A percentile compares a stretch with the other conserved stretches of the same genome.
These are phyloP conservation scores for Cercophora sp. DNA, from an alignment of 495 filamentous ascomycete genomes.

Conservation along the genomic window DNA sequence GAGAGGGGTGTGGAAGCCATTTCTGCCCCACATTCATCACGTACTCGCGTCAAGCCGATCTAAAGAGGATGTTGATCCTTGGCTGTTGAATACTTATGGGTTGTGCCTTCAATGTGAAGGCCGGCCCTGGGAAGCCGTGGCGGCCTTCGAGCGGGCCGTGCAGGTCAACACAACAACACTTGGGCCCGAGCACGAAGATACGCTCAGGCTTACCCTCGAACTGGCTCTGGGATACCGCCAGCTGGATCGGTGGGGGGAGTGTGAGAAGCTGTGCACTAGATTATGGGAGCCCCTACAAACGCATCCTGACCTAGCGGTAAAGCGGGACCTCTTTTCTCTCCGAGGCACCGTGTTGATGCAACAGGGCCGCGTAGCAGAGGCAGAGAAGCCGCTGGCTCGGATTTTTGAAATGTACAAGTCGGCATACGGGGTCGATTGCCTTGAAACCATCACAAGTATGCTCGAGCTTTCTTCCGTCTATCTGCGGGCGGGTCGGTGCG, in stretches of 20 bases:
- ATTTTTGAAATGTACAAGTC: neutral
- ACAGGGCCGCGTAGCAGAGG: neutral
- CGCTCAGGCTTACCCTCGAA: conserved; percentile 1
- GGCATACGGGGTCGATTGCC: neutral
- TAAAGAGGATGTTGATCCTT: neutral
- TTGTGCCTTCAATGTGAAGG: neutral
- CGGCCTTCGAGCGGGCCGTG: neutral
- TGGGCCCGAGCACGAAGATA: neutral
- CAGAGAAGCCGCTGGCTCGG: neutral
- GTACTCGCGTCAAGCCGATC: neutral
- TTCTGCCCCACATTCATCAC: neutral
- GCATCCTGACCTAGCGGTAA: neutral
- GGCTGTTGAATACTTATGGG: neutral
- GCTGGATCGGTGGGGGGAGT: conserved; percentile 11
- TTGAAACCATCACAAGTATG: no score
- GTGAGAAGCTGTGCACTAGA: conserved; percentile 4
- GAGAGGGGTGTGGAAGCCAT: neutral
- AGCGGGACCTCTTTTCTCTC: neutral
- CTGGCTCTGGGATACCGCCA: neutral
- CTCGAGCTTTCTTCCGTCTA: neutral
- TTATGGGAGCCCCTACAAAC: neutral
- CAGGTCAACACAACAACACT: neutral
- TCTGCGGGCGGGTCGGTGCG: neutral
- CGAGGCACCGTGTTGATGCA: neutral
- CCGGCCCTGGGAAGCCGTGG: neutral